These are phyloP conservation scores for Nigrospora oryzae DNA, from an alignment of 2,329 filamentous ascomycete species.

Conservation along the genomic window DNA sequence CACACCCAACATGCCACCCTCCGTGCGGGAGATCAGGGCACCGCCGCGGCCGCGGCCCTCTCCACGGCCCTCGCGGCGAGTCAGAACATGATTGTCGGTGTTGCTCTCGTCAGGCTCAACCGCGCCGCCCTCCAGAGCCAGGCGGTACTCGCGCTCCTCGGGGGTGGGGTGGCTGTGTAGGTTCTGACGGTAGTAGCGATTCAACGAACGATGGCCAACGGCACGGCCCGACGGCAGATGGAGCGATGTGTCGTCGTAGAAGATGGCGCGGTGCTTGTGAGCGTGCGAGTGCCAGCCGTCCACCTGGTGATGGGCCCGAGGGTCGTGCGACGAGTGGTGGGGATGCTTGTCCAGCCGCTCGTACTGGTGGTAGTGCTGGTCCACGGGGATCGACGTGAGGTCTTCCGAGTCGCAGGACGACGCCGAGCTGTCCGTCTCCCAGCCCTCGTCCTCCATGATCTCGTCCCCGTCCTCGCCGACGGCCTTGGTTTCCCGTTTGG, in stretches of 20 bases:
- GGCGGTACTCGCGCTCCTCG: slow-evolving; percentile 64
- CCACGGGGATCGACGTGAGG: slow-evolving; percentile 69
- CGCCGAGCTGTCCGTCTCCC: slow-evolving; percentile 91
- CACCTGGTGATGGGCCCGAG: slow-evolving; percentile 62
- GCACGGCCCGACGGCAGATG: slow-evolving; percentile 85
- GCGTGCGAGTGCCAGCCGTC: slow-evolving; percentile 79
- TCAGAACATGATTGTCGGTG: slow-evolving; percentile 21
- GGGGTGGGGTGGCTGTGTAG: slow-evolving; percentile 73
- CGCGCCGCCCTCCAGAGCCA: slow-evolving; percentile 44
- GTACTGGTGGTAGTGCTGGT: slow-evolving; percentile 62
- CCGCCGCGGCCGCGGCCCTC: slow-evolving; percentile 32
- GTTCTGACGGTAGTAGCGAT: slow-evolving; percentile 89
- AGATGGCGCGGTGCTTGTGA: slow-evolving; percentile 71
- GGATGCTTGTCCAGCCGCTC: slow-evolving; percentile 64
- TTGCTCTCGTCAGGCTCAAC: background rate
- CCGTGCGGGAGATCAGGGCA: slow-evolving; percentile 56
- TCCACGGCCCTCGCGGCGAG: slow-evolving; percentile 18
- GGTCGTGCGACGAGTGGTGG: slow-evolving; percentile 66
- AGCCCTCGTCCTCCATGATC: slow-evolving; percentile 62
- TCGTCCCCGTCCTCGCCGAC: slow-evolving; percentile 46
- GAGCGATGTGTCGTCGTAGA: slow-evolving; percentile 88
- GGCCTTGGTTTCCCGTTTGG: slow-evolving; percentile 44
- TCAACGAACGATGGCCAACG: slow-evolving; percentile 81
- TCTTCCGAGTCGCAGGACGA: slow-evolving; percentile 84
- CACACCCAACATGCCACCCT: slow-evolving; percentile 72